Evolutionary conservation across 2,329 filamentous ascomycete species (phyloP), one percentile per base, ranked within the genome.

Genomic region (Diaporthe australafricana): DNA sequence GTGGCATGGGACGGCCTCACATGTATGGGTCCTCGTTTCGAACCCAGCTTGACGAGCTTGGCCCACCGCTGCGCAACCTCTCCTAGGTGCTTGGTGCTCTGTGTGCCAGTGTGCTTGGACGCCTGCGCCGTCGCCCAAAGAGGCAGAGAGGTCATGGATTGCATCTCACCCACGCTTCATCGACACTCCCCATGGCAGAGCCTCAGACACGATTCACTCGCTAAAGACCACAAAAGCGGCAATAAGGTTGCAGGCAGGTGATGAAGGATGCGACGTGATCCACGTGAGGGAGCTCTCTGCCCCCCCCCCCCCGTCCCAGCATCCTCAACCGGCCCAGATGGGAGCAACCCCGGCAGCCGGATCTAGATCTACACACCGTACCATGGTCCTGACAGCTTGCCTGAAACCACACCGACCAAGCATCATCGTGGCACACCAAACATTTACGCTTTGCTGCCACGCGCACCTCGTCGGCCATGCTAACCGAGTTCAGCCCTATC

Each of bases 401-500:
- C 60, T 65, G 45, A 65, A 65, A 65, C 60, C 60, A 38, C 60
- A 1, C 11, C 7, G 40, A 35, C 42, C 60, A 63, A 27, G 60
- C 60, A 63, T 63, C 27, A 63, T 63, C 60, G 60, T 40, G 16
- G 60, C 60, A 48, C 14, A 27, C 60, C 42, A 50, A 20, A 48
- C 27, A 22, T 9, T 35, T n/a, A 47, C 40, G 14, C 38, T 63
- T 30, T 25, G n/a, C 30, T 48, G 60, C 60, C 60, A 48, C 60
- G 42, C 60, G 47, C 17, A 22, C 30, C 20, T 35, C 45, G 2
- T 25, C 27, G 45, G 45, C 45, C n/a, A 38, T 65, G 60, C 60
- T 65, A 50, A 65, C 45, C 60, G 60, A 65, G 30, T 65, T 45
- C 60, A 65, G 60, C 60, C 60, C 60, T 65, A 65, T 65, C 60